Percentiles rank a stretch among this genome's conserved stretches.
These are phyloP conservation scores for Trametes gibbosa DNA, from an alignment of 768 basidiomycete species.

Conservation along the genomic window DNA sequence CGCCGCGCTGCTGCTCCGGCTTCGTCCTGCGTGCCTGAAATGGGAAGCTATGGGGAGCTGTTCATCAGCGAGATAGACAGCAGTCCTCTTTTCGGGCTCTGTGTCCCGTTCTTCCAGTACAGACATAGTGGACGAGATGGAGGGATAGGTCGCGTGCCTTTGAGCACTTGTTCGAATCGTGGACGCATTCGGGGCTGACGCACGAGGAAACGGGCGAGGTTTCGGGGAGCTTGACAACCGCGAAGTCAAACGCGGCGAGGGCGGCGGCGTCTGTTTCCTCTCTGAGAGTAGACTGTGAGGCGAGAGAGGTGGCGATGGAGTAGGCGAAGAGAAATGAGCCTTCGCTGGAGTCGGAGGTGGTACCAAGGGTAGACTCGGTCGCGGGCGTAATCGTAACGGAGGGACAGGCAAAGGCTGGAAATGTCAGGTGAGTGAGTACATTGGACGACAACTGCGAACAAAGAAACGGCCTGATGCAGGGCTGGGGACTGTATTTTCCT, in stretches of 20 bases:
- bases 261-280: constrained; percentile 8
- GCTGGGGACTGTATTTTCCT: background rate
- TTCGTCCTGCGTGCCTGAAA: constrained; percentile 1
- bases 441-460: too few relatives aligned
- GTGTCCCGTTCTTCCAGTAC: constrained; percentile 25
- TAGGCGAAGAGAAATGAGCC: constrained; percentile 4
- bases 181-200: background rate
- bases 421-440: constrained; percentile 5
- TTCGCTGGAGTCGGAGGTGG: constrained; percentile 9
- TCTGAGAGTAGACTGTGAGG: background rate
- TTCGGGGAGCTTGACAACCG: constrained; percentile 6
- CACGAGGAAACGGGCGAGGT: constrained; percentile 1
- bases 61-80: constrained; percentile 21
- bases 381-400: constrained; percentile 5
- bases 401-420: constrained; percentile 15
- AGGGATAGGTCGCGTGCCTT: constrained; percentile 27
- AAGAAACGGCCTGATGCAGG: background rate
- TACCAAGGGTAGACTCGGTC: constrained; percentile 17
- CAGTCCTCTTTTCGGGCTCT: constrained; percentile 25
- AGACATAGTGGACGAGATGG: constrained; percentile 29
- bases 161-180: background rate
- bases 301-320: constrained; percentile 7
- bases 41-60: background rate
- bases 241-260: constrained; percentile 5
- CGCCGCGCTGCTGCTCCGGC: constrained; percentile 18